Conservation (phyloP, 2,329 filamentous ascomycete genomes). For the Aspergillus sp. region DNA sequence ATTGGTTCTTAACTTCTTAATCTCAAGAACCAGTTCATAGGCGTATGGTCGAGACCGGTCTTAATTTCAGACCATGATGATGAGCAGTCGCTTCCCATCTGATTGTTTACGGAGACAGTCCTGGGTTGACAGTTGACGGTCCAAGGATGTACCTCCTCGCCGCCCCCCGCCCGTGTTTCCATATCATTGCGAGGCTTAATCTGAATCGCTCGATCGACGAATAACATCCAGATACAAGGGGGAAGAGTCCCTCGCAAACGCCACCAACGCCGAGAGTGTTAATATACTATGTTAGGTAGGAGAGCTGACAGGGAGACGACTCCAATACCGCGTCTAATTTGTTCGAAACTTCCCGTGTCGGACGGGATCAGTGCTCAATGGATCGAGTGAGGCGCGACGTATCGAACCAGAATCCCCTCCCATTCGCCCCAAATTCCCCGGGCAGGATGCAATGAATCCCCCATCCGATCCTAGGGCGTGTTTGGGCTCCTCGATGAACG, state of each 20-base stretch:
- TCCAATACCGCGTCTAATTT: constrained; percentile 12
- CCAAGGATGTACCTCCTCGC: too few species aligned
- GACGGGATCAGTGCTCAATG: constrained; percentile 1
- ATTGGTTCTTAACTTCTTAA: neutral
- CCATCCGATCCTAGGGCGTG: constrained; percentile 5
- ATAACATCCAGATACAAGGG: neutral
- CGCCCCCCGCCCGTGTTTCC: too few species aligned
- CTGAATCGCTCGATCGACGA: neutral
- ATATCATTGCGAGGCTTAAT: neutral
- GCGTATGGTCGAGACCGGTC: neutral
- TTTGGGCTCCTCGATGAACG: neutral
- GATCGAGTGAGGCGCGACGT: constrained; percentile 7
- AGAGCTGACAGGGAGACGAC: neutral
- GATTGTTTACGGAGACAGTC: too few species aligned
- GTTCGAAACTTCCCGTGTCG: constrained; percentile 20
- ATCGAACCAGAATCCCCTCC: neutral
- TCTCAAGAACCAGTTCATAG: constrained; percentile 7
- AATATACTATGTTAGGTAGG: constrained; percentile 3
- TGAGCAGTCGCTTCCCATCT: too few species aligned
- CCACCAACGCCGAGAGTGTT: constrained; percentile 3
- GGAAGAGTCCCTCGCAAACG: neutral
- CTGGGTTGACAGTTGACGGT: too few species aligned
- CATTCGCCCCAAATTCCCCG: constrained; percentile 4
- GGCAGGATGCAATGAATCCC: constrained; percentile 10
- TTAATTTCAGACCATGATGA: neutral